Evolutionary conservation across 2,329 filamentous ascomycete species (phyloP), one percentile per base, ranked within the genome.

Genomic region (Alternaria tenuissima): DNA sequence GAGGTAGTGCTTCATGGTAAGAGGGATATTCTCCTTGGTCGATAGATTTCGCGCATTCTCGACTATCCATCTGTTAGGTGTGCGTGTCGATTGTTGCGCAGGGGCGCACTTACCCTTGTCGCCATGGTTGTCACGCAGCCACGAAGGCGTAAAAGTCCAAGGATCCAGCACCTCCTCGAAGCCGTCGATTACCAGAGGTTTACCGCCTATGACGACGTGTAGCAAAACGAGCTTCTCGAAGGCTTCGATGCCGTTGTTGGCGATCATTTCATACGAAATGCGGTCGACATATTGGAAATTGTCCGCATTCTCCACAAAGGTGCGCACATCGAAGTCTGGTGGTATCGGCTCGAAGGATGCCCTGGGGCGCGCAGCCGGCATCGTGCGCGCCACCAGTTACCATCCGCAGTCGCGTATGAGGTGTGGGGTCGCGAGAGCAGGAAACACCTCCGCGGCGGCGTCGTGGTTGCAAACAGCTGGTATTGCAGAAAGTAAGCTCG

Each of bases 321-420:
- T 81, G 39, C 87, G 82, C 16, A 98, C 83, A 74, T 98, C 90
- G 58, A 98, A 87, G 72, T 94, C 88, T 0, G 94, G 94, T 0
- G 93, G 87, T 47, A 98, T 91, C 1, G 94, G 94, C 77, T 96
- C 93, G 78, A 98, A 98, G 52, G 93, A 92, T 16, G 93, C 93
- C 74, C 93, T 90, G 1, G 92, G 92, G 70, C 94, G 89, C 59
- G 90, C 83, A 14, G 90, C 85, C 55, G 92, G 91, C 93, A 97
- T 97, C 28, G 72, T 64, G 34, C 43, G 7, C n/a, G 24, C 7
- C 22, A 41, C 32, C 11, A 3, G 30, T 55, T 61, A 55, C 46
- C 65, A 70, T 72, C 5, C 34, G 67, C 24, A 43, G 43, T 52
- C 47, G 53, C 49, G 47, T 46, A 38, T 36, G 36, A 7, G 49